phyloP scores from a whole-genome alignment of 176 grass and related monocot species.

The maize (Zea mays) region Zm-B73-REFERENCE-NAM-5.0 NC_050105.1:124468001-124468500 shows the following conservation, averaged over 20 bases:
- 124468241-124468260: not conserved
- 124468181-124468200: not conserved
- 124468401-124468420: not conserved
- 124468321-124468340: not conserved
- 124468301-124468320: too few relatives aligned
- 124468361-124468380: not conserved
- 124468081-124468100: not conserved
- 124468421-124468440: not conserved
- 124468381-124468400: not conserved
- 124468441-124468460: slow-evolving; percentile 13
- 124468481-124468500: not conserved
- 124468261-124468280: slow-evolving; percentile 27
- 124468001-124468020: not conserved
- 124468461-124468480: not conserved
- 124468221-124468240: not conserved
- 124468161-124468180: not conserved
- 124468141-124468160: not conserved
- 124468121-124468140: not conserved
- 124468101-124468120: not conserved
- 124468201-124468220: not conserved
- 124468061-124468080: slow-evolving; percentile 8
- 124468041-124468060: slow-evolving; percentile 29
- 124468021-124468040: not conserved
- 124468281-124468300: not conserved
- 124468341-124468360: not conserved